Conservation (phyloP, 257 asterid genomes). For the Gardenia jasminoides region DNA sequence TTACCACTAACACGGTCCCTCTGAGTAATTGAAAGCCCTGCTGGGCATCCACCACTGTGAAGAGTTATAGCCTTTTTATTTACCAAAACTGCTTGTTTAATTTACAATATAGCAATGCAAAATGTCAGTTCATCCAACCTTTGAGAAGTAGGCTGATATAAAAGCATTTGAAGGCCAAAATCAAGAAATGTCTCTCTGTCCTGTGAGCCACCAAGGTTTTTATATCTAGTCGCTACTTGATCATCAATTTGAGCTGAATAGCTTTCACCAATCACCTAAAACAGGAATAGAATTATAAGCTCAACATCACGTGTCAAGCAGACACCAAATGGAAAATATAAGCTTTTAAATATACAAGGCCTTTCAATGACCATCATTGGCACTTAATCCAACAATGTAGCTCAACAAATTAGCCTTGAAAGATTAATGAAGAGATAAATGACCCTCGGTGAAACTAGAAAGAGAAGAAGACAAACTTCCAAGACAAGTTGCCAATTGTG, state of each 20-base stretch:
- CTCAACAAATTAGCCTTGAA: not conserved
- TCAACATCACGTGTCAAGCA: conserved; percentile 1
- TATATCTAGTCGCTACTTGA: conserved; percentile 56
- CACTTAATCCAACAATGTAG: not conserved
- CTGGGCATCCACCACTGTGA: conserved; percentile 63
- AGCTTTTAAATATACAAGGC: not conserved
- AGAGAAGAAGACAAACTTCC: not conserved
- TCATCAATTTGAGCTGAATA: conserved; percentile 65
- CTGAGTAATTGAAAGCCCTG: conserved; percentile 82
- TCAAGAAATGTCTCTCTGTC: conserved; percentile 74
- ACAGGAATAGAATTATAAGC: conserved; percentile 17
- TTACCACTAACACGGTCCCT: conserved; percentile 85
- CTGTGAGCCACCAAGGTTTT: conserved; percentile 51
- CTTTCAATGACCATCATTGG: not conserved
- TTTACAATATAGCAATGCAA: not conserved
- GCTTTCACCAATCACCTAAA: conserved; percentile 92
- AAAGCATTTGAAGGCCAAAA: conserved; percentile 76
- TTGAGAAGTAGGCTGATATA: conserved; percentile 76
- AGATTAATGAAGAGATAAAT: too few relatives aligned
- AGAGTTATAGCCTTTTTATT: conserved; percentile 30
- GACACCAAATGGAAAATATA: not conserved
- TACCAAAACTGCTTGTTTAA: not conserved
- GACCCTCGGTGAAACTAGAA: not conserved
- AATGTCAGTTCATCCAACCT: conserved; percentile 45
- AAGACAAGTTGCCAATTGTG: not conserved